phyloP scores from a whole-genome alignment of 352 stramenopile species.

The Lagenidium sp. region DNA sequence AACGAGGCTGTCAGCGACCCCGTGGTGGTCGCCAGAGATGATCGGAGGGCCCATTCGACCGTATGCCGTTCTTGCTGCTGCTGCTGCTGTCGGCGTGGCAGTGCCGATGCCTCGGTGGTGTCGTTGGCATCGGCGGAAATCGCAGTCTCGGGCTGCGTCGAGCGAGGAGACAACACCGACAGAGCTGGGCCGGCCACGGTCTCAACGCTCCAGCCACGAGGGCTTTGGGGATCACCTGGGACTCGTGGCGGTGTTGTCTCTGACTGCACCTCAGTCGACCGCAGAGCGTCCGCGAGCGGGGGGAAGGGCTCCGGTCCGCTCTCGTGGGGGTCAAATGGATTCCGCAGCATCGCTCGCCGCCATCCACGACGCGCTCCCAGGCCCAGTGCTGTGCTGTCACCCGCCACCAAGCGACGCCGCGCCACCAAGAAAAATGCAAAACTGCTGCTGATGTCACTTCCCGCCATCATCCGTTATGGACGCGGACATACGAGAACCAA shows the following conservation, averaged over 20 bases:
- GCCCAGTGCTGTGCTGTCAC: too few species aligned
- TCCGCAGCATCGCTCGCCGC: neutral
- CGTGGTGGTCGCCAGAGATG: too few species aligned
- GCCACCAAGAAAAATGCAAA: neutral
- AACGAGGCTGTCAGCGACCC: too few species aligned
- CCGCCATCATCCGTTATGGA: too few species aligned
- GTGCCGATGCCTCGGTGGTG: neutral
- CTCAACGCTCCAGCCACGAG: constrained; percentile 76
- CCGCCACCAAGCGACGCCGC: neutral
- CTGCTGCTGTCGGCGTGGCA: neutral
- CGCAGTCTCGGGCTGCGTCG: too few species aligned
- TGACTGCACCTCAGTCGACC: neutral
- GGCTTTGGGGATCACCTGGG: too few species aligned
- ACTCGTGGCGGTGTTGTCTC: constrained; percentile 6
- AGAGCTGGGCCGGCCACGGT: constrained; percentile 50
- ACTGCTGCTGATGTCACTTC: too few species aligned
- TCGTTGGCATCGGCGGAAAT: constrained; percentile 13
- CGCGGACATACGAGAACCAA: too few species aligned
- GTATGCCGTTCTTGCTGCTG: too few species aligned
- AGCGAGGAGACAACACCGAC: constrained; percentile 37
- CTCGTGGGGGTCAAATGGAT: constrained; percentile 36
- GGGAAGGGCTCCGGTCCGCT: constrained; percentile 42
- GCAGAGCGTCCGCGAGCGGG: constrained; percentile 16
- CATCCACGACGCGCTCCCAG: too few species aligned
- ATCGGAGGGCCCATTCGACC: too few species aligned